These are phyloP conservation scores for Haberlea rhodopensis DNA, from an alignment of 257 asterid genomes.

Conservation along the genomic window DNA sequence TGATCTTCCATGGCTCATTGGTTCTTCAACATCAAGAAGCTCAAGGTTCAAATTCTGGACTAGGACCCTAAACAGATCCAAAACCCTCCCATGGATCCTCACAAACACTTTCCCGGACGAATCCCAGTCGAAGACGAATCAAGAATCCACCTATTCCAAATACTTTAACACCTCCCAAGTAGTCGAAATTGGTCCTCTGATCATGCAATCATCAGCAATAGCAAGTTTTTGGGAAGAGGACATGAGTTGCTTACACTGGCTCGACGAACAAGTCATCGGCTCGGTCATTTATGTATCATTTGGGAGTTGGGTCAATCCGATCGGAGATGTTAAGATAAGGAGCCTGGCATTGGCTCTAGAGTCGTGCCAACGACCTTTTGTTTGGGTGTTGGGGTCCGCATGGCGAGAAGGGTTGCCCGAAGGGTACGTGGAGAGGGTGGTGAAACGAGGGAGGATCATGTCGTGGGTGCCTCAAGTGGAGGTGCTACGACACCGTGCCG, in stretches of 20 bases:
- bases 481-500: conserved; percentile 47
- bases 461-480: conserved; percentile 77
- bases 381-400: conserved; percentile 59
- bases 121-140: not conserved
- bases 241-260: conserved; percentile 52
- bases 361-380: conserved; percentile 44
- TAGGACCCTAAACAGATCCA: conserved; percentile 53
- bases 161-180: conserved; percentile 16
- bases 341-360: conserved; percentile 54
- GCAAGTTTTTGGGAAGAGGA: conserved; percentile 65
- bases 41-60: conserved; percentile 78
- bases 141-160: not conserved
- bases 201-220: conserved; percentile 27
- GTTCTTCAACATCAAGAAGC: conserved; percentile 49
- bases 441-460: conserved; percentile 43
- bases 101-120: conserved; percentile 50
- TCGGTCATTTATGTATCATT: conserved; percentile 67
- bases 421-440: conserved; percentile 32
- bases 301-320: conserved; percentile 91
- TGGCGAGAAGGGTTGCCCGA: conserved; percentile 62
- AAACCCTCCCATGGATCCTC: conserved; percentile 41
- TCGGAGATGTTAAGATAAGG: conserved; percentile 43
- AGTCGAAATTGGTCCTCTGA: conserved; percentile 50
- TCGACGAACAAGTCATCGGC: conserved; percentile 41
- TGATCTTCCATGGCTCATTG: conserved; percentile 82